Conservation (phyloP, 2,329 filamentous ascomycete species). For the Pestalotiopsis sp. region DNA sequence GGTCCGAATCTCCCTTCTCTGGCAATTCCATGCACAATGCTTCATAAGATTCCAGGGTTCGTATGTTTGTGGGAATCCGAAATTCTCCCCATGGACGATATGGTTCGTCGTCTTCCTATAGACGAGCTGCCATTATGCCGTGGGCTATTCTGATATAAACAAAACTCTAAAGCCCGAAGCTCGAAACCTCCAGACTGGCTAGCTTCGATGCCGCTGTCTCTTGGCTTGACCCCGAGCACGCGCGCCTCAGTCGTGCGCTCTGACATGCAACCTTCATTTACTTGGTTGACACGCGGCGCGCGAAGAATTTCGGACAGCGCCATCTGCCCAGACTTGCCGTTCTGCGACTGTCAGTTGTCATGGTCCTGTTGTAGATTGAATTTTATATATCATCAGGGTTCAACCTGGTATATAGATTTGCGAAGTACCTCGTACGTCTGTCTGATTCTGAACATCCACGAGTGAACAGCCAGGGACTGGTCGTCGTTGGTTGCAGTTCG, state of each 20-base stretch:
- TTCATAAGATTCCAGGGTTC: not conserved
- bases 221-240: not conserved
- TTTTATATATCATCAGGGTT: not conserved
- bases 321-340: not conserved
- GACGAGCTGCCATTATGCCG: not conserved
- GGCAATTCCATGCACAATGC: not conserved
- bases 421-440: not conserved
- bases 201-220: not conserved
- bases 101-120: conserved; percentile 9
- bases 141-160: conserved; percentile 12
- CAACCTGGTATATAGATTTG: not conserved
- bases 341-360: not conserved
- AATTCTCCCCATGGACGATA: not conserved
- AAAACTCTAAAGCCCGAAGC: conserved; percentile 6
- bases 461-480: too few species aligned
- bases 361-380: not conserved
- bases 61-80: not conserved
- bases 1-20: not conserved
- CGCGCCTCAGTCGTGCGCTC: not conserved
- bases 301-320: not conserved
- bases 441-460: too few species aligned
- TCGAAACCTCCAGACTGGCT: not conserved
- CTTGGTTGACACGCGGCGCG: not conserved
- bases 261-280: not conserved
- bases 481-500: too few species aligned